Conservation (phyloP, 140 eudicot species). For the Flaveria floridana region DNA sequence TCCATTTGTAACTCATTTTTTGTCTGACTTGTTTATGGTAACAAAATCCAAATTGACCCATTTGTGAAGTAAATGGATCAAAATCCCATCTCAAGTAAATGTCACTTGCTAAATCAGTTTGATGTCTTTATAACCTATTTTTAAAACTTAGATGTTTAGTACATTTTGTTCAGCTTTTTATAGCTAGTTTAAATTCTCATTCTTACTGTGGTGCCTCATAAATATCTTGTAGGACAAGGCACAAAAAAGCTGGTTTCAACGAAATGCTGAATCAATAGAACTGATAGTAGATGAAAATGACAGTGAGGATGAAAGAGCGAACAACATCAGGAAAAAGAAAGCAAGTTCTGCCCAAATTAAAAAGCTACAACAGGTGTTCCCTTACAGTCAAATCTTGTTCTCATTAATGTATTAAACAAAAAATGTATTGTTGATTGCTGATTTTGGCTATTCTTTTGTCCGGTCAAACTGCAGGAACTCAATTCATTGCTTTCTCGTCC, state of each 20-base stretch:
- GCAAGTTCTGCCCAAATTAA: slow-evolving; percentile 49
- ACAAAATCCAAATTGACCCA: background rate
- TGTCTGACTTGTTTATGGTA: background rate
- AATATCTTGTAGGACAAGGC: slow-evolving; percentile 63
- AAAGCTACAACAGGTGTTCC: slow-evolving; percentile 68
- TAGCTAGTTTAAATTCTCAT: slow-evolving; percentile 5
- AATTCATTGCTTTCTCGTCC: slow-evolving; percentile 68
- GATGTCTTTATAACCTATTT: background rate
- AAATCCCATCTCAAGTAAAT: background rate
- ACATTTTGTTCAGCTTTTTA: background rate
- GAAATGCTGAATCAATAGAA: slow-evolving; percentile 71
- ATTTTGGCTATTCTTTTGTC: slow-evolving; percentile 21
- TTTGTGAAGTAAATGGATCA: background rate
- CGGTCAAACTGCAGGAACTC: slow-evolving; percentile 64
- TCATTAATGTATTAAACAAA: slow-evolving; percentile 1
- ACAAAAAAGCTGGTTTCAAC: slow-evolving; percentile 65
- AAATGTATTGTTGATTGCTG: slow-evolving; percentile 1
- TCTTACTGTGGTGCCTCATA: background rate
- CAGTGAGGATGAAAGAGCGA: slow-evolving; percentile 84
- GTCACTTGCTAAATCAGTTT: background rate
- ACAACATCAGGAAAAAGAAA: slow-evolving; percentile 56
- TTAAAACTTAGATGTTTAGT: background rate
- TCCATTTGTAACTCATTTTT: background rate
- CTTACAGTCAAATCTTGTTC: slow-evolving; percentile 8
- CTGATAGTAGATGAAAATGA: slow-evolving; percentile 75